Percentiles rank a stretch among this genome's conserved stretches.
phyloP scores from a whole-genome alignment of 331 rosid genomes.

The Saraca asoca region DNA sequence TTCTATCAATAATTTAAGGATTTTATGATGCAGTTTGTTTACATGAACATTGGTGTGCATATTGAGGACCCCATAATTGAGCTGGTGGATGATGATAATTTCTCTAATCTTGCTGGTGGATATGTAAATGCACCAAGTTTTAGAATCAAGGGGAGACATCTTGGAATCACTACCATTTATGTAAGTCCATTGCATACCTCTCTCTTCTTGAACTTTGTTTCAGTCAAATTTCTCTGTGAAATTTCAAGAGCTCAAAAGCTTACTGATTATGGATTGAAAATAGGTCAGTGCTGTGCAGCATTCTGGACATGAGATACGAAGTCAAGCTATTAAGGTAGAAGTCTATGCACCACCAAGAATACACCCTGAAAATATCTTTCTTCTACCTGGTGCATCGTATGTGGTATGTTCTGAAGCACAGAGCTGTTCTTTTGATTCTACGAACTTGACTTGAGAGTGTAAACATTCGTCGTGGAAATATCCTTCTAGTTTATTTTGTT shows the following conservation, averaged over 20 bases:
- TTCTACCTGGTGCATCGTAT: conserved; percentile 84
- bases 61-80: conserved; percentile 80
- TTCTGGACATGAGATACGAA: conserved; percentile 66
- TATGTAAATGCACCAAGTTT: conserved; percentile 54
- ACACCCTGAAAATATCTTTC: conserved; percentile 65
- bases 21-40: conserved; percentile 65
- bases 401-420: conserved; percentile 56
- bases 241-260: conserved; percentile 31
- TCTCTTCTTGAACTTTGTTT: conserved; percentile 26
- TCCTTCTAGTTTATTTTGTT: conserved; percentile 12
- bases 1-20: conserved; percentile 35
- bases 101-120: conserved; percentile 46
- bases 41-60: conserved; percentile 80
- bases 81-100: conserved; percentile 51
- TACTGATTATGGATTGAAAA: conserved; percentile 41
- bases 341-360: conserved; percentile 83
- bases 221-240: conserved; percentile 26
- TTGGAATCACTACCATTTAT: conserved; percentile 82
- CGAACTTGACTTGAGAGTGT: conserved; percentile 29
- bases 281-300: conserved; percentile 74
- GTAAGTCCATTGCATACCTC: conserved; percentile 53
- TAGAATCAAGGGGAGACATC: conserved; percentile 61
- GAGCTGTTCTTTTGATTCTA: conserved; percentile 10
- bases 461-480: background rate
- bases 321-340: conserved; percentile 80